Evolutionary conservation across 129 eudicot genomes (phyloP).

Genomic region (Escallonia herrerae): DNA sequence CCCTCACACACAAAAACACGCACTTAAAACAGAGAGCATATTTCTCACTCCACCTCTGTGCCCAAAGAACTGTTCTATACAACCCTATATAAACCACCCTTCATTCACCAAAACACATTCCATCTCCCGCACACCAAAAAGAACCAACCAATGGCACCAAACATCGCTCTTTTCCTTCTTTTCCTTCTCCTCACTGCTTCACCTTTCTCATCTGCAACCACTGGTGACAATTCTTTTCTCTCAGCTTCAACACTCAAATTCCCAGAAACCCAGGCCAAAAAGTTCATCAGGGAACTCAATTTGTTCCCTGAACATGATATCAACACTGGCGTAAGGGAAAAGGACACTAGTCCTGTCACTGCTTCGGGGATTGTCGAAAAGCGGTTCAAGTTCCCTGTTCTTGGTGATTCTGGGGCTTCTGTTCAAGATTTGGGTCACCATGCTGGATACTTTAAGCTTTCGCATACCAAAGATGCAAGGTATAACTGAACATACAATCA

Average conservation of each 20-base stretch:
- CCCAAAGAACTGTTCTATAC: slow-evolving; percentile 6
- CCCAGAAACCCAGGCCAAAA: slow-evolving; percentile 36
- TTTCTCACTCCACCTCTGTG: slow-evolving; percentile 19
- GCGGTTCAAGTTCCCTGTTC: slow-evolving; percentile 29
- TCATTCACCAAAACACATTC: neutral
- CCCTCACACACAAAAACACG: neutral
- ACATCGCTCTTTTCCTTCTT: slow-evolving; percentile 12
- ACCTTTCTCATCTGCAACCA: slow-evolving; percentile 18
- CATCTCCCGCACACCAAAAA: slow-evolving; percentile 12
- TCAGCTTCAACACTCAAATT: slow-evolving; percentile 21
- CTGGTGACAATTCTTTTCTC: slow-evolving; percentile 3
- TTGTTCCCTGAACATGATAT: slow-evolving; percentile 57
- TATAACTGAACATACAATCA: neutral
- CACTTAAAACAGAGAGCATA: neutral
- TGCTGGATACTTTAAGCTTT: slow-evolving; percentile 79
- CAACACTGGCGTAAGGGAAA: slow-evolving; percentile 24
- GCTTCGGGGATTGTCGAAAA: slow-evolving; percentile 48
- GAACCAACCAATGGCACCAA: slow-evolving; percentile 23
- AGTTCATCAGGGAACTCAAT: slow-evolving; percentile 53
- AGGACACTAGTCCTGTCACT: neutral
- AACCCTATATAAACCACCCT: slow-evolving; percentile 23
- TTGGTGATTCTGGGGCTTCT: slow-evolving; percentile 43
- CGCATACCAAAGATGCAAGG: slow-evolving; percentile 74
- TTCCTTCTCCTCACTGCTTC: slow-evolving; percentile 17
- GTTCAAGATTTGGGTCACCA: slow-evolving; percentile 70